Evolutionary conservation across 441 rosid species (phyloP), one percentile per base, ranked within the genome.

Genomic region (Viola pubescens): DNA sequence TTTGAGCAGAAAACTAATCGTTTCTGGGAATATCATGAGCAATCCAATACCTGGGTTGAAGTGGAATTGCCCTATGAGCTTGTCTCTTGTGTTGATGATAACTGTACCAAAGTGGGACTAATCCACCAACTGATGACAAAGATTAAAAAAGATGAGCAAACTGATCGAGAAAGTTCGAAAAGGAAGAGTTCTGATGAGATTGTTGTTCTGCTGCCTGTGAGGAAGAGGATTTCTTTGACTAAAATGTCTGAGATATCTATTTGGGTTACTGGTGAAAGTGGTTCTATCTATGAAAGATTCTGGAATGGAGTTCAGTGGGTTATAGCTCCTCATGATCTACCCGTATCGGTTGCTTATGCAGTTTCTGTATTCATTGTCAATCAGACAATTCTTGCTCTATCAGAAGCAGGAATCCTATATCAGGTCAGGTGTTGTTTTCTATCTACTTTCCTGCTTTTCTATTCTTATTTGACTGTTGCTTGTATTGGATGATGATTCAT

Each of bases 261-360:
- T 37, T 86, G 94, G 94, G 73, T 86, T 44, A 83, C 89, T 10
- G 86, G 88, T 48, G 79, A 79, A 66, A 83, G 94, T 63, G 86
- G 94, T 50, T 73, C 82, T 7, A 78, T 81, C 64, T 80, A 83
- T 54, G 89, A 86, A 77, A 75, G 89, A 76, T 86, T 78, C 65
- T 86, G 89, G 89, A 86, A 86, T 75, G 86, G 89, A 60, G 83
- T 84, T 8, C 87, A 77, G 66, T 83, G 89, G 94, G 89, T 80
- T 54, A 64, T 80, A 49, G 89, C 86, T 8, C 94, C 86, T 9
- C 94, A 80, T 65, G 84, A 83, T 58, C 76, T 83, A 42, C 81
- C 82, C 3, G 0, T 66, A 37, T 62, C 73, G 16, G 78, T 82
- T n/a, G 89, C 81, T 40, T 70, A 53, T 10, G 88, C 83, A 10